A percentile compares a stretch with the other conserved stretches of the same genome.
phyloP scores from a whole-genome alignment of 2,329 filamentous ascomycete genomes.

The Thielaviopsis punctulata region DNA sequence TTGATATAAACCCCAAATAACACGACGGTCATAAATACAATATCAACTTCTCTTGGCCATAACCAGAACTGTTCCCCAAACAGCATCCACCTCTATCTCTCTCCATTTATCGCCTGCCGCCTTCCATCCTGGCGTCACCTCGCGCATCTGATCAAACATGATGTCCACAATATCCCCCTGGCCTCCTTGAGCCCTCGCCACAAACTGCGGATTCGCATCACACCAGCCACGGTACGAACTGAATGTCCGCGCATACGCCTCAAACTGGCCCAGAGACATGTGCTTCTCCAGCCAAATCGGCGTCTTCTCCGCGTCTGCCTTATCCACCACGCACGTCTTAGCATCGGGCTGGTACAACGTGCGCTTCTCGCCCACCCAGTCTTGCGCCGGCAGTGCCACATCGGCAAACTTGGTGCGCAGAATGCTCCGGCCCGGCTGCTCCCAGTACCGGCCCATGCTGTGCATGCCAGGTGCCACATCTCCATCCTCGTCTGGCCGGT shows the following conservation, averaged over 20 bases:
- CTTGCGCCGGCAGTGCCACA: slow-evolving; percentile 31
- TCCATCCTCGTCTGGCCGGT: slow-evolving; percentile 23
- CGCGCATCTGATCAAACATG: slow-evolving; percentile 40
- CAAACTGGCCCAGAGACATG: slow-evolving; percentile 38
- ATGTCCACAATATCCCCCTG: slow-evolving; percentile 44
- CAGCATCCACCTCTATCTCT: slow-evolving; percentile 35
- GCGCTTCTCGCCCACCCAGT: slow-evolving; percentile 36
- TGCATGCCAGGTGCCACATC: slow-evolving; percentile 27
- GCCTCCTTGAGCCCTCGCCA: slow-evolving; percentile 34
- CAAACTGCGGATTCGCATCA: slow-evolving; percentile 32
- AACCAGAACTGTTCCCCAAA: slow-evolving; percentile 45
- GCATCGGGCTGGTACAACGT: slow-evolving; percentile 40
- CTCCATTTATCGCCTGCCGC: slow-evolving; percentile 30
- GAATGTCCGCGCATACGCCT: slow-evolving; percentile 44
- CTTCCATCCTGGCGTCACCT: slow-evolving; percentile 35
- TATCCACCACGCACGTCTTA: slow-evolving; percentile 17
- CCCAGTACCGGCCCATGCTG: slow-evolving; percentile 42
- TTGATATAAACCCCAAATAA: too few species aligned
- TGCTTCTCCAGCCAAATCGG: slow-evolving; percentile 33
- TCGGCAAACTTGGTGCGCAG: slow-evolving; percentile 33
- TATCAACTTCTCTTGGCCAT: slow-evolving; percentile 28
- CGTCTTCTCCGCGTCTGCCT: slow-evolving; percentile 16
- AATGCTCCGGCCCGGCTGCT: slow-evolving; percentile 39
- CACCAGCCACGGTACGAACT: slow-evolving; percentile 42
- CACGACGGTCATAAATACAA: too few species aligned